Base-by-base conservation (phyloP, 768 basidiomycete species). In the Thelephora ganbajun region DNA sequence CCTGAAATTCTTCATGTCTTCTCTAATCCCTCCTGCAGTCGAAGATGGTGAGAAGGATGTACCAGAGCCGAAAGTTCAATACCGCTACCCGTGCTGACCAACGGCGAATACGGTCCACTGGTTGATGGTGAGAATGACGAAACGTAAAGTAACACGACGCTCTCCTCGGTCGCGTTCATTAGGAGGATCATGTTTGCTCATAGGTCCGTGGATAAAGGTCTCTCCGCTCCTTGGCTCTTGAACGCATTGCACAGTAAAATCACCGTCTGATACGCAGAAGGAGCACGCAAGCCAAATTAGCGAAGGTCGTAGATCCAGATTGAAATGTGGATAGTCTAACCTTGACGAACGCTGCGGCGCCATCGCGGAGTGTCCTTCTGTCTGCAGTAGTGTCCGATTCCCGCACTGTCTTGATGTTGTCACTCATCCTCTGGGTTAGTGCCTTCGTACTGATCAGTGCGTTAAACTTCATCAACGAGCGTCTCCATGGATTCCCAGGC, bases 401-500 rank as follows among this genome's bases (percentile, higher is more conserved):
- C 47, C 79, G 75, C 50, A 87, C 66, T 5, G 69, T 66, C 42
- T 66, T 65, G 19, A 89, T 72, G 53, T 74, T 73, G 34, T 73
- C 71, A 3, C 74, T 68, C 46, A 96, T 63, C 41, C 73, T 73
- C 45, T 67, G 66, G 1, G 90, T 91, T 5, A 80, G 69, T 19
- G 66, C 65, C 56, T 81, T 74, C 13, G 88, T 88, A 42, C 64
- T 70, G 23, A 71, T 69, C 7, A 93, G 66, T 23, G 65, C 69
- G 41, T 77, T 72, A 36, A 59, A 61, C 23, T 64, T 64, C 13
- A 46, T 74, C 71, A 14, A 63, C 62, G 47, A 87, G 62, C 51
- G 83, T 69, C 48, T 82, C 80, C 59, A 91, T 77, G 69, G 83
- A 74, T 49, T 79, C 70, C 87, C 91, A 97, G 19, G 89, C 83